Evolutionary conservation across 2,329 filamentous ascomycete species (phyloP), one percentile per base, ranked within the genome.

Genomic region (Microdochium paspali): DNA sequence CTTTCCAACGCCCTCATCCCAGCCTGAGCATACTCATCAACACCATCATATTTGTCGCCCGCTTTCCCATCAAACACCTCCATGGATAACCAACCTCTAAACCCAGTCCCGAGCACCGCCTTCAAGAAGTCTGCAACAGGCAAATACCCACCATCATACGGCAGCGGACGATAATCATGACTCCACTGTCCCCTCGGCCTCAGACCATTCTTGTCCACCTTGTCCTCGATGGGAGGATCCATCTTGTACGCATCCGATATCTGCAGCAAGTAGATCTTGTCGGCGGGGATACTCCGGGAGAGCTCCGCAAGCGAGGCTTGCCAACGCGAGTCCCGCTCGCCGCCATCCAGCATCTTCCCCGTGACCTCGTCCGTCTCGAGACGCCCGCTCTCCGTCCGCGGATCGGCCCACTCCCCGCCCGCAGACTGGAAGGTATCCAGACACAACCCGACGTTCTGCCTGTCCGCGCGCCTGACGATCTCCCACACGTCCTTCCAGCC

Each of bases 401-500:
- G 86, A 54, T 90, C 84, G 0, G 71, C 85, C 75, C 79, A 90
- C 58, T 90, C 85, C 1, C 81, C 77, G 0, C 84, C 85, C 0
- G 79, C 82, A 2, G 77, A 83, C 59, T 90, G 85, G 65, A 90
- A 90, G 0, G 85, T 90, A 55, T 91, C 85, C 1, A 91, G 73
- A 54, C 85, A 90, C 0, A 90, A 67, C 0, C 86, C 85, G 10
- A 89, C 69, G 51, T 90, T 90, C 0, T 72, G 69, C 2, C 80
- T 65, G 53, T 86, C 66, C 2, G 82, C 82, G 42, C 70, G 70
- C 51, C 75, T 58, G 3, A 87, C 82, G 12, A 90, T 82, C 2
- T 77, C 66, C 83, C 84, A 90, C 1, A 82, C 81, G 44, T 82
- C 73, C 52, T 74, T 76, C 86, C 85, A 91, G 1, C 67, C 72